Evolutionary conservation across 2,329 filamentous ascomycete genomes (phyloP), one percentile per base, ranked within the genome.

Genomic region (Aspergillus versicolor): DNA sequence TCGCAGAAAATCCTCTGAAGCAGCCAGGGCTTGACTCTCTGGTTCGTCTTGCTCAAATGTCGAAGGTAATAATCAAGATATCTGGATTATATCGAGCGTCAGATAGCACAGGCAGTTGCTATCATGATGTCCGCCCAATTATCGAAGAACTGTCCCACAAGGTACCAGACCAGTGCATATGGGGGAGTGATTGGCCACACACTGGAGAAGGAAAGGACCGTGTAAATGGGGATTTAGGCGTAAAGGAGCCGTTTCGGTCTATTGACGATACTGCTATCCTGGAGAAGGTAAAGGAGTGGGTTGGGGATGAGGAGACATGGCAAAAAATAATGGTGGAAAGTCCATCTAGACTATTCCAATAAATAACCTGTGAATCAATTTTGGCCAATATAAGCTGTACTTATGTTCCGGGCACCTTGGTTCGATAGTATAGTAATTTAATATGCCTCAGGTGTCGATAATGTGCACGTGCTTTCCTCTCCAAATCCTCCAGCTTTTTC

Each of bases 171-270:
- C 54, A 46, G 41, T 21, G 48, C 6, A 50, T 56, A 17, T 52
- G 54, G 46, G 54, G 54, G 9, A 56, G 47, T 27, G 54, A 56
- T 15, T 56, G 46, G 54, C 54, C 54, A 5, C 54, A 56, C 19
- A 56, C 54, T 7, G 54, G 54, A 4, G 54, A 56, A 15, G 54
- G 46, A 22, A 43, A 40, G 15, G 22, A 45, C 17, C 30, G 41
- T 19, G 17, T 22, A n/a, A 37, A 24, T 8, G 9, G 15, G 12
- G 32, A n/a, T 21, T 38, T 53, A 21, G n/a, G 19, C 19, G 17
- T 7, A 8, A 53, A 38, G 24, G 51, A 53, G 17, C 41, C 51
- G n/a, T 53, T 53, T 17, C 42, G 51, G 15, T 11, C 38, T 15
- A 45, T 53, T 34, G 51, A 53, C 24, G 21, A 46, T 34, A 12